phyloP scores from a whole-genome alignment of 176 grass and related monocot species.

The Paspalum notatum region DNA sequence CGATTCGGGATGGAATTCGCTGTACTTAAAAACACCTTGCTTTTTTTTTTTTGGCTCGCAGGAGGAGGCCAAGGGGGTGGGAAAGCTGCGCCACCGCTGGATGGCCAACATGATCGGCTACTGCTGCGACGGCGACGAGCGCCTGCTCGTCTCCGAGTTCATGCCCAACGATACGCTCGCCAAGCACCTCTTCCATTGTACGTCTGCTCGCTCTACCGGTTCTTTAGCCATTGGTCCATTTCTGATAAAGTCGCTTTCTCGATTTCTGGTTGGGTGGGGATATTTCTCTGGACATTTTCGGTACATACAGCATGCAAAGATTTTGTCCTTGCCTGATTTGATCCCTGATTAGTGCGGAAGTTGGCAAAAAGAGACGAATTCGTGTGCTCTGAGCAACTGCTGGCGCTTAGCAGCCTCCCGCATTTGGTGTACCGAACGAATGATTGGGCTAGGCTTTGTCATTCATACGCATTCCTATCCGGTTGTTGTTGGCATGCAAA shows the following conservation, averaged over 20 bases:
- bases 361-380: constrained; percentile 29
- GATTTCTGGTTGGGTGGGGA: neutral
- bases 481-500: constrained; percentile 13
- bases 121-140: constrained; percentile 97
- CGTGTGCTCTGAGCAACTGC: constrained; percentile 29
- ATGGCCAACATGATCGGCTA: constrained; percentile 98
- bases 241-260: constrained; percentile 2
- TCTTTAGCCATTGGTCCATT: neutral
- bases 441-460: constrained; percentile 37
- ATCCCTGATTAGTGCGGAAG: constrained; percentile 13
- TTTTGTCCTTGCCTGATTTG: neutral
- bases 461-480: constrained; percentile 13
- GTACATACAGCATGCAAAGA: neutral
- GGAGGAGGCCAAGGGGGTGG: constrained; percentile 92
- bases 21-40: neutral
- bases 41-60: constrained; percentile 36
- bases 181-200: constrained; percentile 99
- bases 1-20: constrained; percentile 7
- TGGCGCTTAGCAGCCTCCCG: constrained; percentile 17
- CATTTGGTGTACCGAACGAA: constrained; percentile 56
- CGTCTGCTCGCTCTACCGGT: constrained; percentile 4
- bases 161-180: constrained; percentile 99
- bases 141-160: constrained; percentile 93
- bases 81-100: constrained; percentile 73
- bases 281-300: neutral